Conservation (phyloP, 2,329 filamentous ascomycete genomes). For the Colletotrichum endophyticum region DNA sequence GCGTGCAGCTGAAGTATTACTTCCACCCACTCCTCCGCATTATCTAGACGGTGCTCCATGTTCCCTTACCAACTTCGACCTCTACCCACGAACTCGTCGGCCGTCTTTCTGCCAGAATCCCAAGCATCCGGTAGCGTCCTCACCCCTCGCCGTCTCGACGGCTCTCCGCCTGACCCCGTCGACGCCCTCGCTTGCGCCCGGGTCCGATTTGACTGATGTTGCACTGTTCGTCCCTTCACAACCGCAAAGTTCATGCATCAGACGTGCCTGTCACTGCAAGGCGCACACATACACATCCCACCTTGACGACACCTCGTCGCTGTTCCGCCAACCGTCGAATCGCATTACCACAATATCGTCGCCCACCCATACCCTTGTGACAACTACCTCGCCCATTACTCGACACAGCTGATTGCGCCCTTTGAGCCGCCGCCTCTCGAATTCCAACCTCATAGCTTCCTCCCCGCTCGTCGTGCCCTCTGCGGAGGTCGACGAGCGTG, state of each 20-base stretch:
- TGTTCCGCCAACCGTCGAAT: not conserved
- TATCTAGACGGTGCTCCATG: not conserved
- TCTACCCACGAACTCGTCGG: not conserved
- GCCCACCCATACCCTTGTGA: not conserved
- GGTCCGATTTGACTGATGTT: constrained; percentile 13
- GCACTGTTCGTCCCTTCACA: constrained; percentile 21
- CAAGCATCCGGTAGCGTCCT: not conserved
- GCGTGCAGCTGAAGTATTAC: constrained; percentile 21
- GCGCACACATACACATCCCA: constrained; percentile 23
- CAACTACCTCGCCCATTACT: constrained; percentile 10
- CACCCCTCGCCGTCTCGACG: not conserved
- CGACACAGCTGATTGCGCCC: not conserved
- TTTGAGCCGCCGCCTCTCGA: not conserved
- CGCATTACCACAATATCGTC: not conserved
- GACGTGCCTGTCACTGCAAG: constrained; percentile 26
- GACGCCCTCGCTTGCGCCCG: not conserved
- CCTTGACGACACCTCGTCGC: constrained; percentile 26
- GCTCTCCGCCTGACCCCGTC: not conserved
- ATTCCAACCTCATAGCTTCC: not conserved
- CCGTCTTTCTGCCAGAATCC: not conserved
- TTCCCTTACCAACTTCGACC: not conserved
- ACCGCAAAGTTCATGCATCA: constrained; percentile 33
- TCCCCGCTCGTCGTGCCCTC: constrained; percentile 63
- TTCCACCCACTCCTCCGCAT: constrained; percentile 16
- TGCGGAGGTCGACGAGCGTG: constrained; percentile 65